Conservation (phyloP, 306 rosid species). For the Vigna hirtella region DNA sequence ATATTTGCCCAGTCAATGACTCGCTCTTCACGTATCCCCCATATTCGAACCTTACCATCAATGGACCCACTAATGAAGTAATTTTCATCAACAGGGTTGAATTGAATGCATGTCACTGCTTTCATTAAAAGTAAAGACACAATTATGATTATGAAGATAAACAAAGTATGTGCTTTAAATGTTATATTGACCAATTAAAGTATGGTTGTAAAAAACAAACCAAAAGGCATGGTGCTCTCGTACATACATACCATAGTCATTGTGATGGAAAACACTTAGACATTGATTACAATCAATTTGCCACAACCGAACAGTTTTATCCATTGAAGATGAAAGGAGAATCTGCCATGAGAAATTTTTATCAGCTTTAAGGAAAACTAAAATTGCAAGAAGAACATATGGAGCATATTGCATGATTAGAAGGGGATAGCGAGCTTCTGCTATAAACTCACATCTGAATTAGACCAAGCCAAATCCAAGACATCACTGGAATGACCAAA, state of each 20-base stretch:
- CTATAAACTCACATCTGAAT: constrained; percentile 66
- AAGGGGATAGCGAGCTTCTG: constrained; percentile 2
- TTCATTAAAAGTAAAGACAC: constrained; percentile 17
- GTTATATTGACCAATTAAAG: neutral
- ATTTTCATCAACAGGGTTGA: constrained; percentile 67
- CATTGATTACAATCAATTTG: constrained; percentile 59
- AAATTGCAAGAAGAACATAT: constrained; percentile 3
- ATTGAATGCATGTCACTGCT: constrained; percentile 80
- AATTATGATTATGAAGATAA: constrained; percentile 23
- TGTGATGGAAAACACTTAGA: constrained; percentile 63
- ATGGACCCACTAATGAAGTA: constrained; percentile 81
- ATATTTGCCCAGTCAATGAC: constrained; percentile 78
- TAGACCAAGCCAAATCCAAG: constrained; percentile 84
- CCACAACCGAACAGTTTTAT: constrained; percentile 78
- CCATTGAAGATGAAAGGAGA: constrained; percentile 77
- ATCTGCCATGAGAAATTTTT: constrained; percentile 50
- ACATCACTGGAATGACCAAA: constrained; percentile 72
- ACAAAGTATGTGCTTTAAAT: neutral
- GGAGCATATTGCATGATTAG: neutral
- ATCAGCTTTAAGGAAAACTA: constrained; percentile 32
- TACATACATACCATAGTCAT: constrained; percentile 57
- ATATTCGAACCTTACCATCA: constrained; percentile 78
- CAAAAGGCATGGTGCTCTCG: neutral
- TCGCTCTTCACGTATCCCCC: constrained; percentile 67
- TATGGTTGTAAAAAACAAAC: neutral